Evolutionary conservation across 345 rosid species (phyloP), one percentile per base, ranked within the genome.

Genomic region (Hypericum androsaemum): DNA sequence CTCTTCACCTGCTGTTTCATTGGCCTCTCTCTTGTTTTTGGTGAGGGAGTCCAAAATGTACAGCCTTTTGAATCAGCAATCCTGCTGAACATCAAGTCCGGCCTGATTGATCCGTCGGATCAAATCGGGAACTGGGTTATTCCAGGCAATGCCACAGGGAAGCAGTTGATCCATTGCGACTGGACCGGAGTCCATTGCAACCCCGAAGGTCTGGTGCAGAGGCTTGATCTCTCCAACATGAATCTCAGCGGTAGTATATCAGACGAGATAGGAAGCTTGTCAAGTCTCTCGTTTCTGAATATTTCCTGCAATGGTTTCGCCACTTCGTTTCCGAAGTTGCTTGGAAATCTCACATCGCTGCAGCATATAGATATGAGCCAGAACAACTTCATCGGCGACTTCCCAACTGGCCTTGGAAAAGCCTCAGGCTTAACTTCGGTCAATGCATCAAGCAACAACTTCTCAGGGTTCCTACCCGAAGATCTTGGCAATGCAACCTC

Each of bases 381-480:
- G 58, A 90, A 87, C 63, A 71, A 71, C 69, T 80, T 90, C 68
- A 62, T 64, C 41, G 98, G 95, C 40, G 59, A 51, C 59, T 87
- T 90, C 39, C 98, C 96, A 10, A 17, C 45, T 12, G 98, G 96
- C n/a, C 75, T 90, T 10, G 95, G 98, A 5, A 71, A 51, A 70
- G 87, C 78, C 11, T 56, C 66, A 3, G 81, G 78, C 39, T 76
- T 90, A 60, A 77, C 76, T 49, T 73, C 63, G 52, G 77, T 90
- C 57, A 90, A 84, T 48, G 96, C 82, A 1, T 90, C 96, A 2
- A 79, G 87, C 77, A 90, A 90, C 73, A 82, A 79, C 64, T 87
- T 90, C 56, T 79, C 77, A 1, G 96, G 98, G 8, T 49, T 64
- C 72, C 81, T 87, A 8, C 96, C 92, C 0, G 89, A 75, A 59